These are phyloP conservation scores for Fusarium haematococcum DNA, from an alignment of 2,329 filamentous ascomycete species.

Conservation along the genomic window DNA sequence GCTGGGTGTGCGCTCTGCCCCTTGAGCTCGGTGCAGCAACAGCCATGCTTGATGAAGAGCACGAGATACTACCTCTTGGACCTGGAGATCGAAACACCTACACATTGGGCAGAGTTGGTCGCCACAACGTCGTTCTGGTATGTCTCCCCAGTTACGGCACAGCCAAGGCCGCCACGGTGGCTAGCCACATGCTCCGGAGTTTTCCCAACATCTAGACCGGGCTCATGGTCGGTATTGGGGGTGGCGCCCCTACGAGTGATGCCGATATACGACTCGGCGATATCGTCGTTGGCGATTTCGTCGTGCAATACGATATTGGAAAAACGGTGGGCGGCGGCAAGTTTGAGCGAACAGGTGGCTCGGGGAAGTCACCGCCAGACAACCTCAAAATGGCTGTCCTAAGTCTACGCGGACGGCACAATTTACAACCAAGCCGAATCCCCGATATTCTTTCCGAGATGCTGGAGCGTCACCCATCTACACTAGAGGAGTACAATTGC, in stretches of 20 bases:
- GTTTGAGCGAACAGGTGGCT: neutral
- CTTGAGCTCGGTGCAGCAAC: neutral
- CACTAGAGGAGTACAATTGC: neutral
- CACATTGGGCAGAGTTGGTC: neutral
- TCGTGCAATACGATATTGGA: neutral
- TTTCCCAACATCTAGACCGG: neutral
- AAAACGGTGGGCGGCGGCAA: neutral
- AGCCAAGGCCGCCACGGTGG: neutral
- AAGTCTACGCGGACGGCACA: neutral
- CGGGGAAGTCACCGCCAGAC: neutral
- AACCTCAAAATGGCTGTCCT: neutral
- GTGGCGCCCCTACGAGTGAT: neutral
- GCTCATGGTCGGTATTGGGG: neutral
- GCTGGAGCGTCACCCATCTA: neutral
- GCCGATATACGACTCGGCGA: neutral
- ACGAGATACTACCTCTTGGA: neutral
- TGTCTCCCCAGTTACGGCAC: neutral
- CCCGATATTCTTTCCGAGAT: neutral
- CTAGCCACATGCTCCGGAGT: neutral
- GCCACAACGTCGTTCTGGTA: neutral
- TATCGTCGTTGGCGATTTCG: neutral
- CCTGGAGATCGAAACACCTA: neutral
- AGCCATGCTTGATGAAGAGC: neutral
- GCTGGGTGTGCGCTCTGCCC: neutral
- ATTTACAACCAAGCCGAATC: neutral